Percentiles rank a stretch among this genome's conserved stretches.
phyloP scores from a whole-genome alignment of 208 protist genomes.

The Eutreptiella sp. region DNA sequence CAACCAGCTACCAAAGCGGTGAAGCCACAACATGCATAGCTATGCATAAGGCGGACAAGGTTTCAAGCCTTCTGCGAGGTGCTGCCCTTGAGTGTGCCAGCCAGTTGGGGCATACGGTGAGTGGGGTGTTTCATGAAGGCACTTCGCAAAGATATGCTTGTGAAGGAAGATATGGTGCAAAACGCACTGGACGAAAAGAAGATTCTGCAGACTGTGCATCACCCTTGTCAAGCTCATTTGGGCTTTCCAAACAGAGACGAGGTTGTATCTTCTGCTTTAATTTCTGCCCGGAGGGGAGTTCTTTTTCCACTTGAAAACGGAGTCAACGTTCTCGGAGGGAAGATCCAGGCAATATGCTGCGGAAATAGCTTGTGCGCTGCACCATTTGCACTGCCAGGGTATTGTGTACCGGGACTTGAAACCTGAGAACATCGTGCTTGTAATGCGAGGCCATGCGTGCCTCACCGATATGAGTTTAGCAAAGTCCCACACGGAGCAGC shows the following conservation, averaged over 20 bases:
- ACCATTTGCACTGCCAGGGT: slow-evolving; percentile 40
- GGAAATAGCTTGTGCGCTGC: slow-evolving; percentile 36
- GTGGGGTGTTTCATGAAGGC: too few species aligned
- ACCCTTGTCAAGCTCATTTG: slow-evolving; percentile 54
- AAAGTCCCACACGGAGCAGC: not conserved
- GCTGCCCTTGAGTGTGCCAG: too few species aligned
- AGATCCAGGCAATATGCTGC: slow-evolving; percentile 44
- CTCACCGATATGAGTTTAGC: slow-evolving; percentile 37
- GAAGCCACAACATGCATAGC: too few species aligned
- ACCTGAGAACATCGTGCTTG: slow-evolving; percentile 33
- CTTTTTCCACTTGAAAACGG: slow-evolving; percentile 52
- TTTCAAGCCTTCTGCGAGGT: too few species aligned
- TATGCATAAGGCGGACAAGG: too few species aligned
- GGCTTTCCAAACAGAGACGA: slow-evolving; percentile 53
- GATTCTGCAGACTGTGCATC: slow-evolving; percentile 40
- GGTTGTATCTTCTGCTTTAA: slow-evolving; percentile 50
- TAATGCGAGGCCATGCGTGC: slow-evolving; percentile 21
- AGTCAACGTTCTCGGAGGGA: slow-evolving; percentile 38
- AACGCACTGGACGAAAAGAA: too few species aligned
- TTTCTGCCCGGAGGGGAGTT: slow-evolving; percentile 51
- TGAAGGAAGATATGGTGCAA: not conserved
- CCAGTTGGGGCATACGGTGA: too few species aligned
- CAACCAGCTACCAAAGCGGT: too few species aligned
- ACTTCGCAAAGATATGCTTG: not conserved
- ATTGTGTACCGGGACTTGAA: slow-evolving; percentile 49